These are phyloP conservation scores for Rubroboletus satanas DNA, from an alignment of 768 basidiomycete genomes.

Conservation along the genomic window DNA sequence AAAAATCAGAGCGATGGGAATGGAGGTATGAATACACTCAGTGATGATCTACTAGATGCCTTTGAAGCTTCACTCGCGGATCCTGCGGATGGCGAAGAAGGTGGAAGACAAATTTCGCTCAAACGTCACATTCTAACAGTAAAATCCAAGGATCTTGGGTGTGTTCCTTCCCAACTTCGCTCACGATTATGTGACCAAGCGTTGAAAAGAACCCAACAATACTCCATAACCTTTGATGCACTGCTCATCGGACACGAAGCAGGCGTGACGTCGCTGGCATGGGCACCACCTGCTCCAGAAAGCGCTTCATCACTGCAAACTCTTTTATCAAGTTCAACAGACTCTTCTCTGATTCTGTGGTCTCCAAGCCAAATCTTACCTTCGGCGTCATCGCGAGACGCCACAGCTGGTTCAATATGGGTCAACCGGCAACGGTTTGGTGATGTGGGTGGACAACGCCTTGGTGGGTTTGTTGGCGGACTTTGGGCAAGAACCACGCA, in stretches of 20 bases:
- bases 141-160: conserved; percentile 38
- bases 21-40: conserved; percentile 33
- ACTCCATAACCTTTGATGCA: conserved; percentile 87
- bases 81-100: conserved; percentile 68
- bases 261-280: conserved; percentile 83
- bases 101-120: conserved; percentile 81
- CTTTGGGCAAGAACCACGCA: conserved; percentile 57
- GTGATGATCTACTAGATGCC: conserved; percentile 77
- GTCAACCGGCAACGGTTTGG: conserved; percentile 89
- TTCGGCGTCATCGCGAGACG: conserved; percentile 33
- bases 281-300: conserved; percentile 50
- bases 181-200: conserved; percentile 10
- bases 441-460: conserved; percentile 85
- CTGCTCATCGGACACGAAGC: conserved; percentile 96
- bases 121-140: conserved; percentile 79
- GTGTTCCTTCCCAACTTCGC: conserved; percentile 21
- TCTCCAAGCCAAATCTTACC: conserved; percentile 58
- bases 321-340: conserved; percentile 89
- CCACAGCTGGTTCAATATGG: conserved; percentile 67
- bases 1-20: conserved; percentile 11
- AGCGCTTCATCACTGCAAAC: conserved; percentile 36
- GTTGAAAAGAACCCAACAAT: conserved; percentile 44
- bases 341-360: conserved; percentile 96
- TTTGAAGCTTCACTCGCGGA: conserved; percentile 83
- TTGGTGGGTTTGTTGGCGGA: conserved; percentile 91